Evolutionary conservation across 2,329 filamentous ascomycete species (phyloP), one percentile per base, ranked within the genome.

Genomic region (Ceratocystis cacaofunesta): DNA sequence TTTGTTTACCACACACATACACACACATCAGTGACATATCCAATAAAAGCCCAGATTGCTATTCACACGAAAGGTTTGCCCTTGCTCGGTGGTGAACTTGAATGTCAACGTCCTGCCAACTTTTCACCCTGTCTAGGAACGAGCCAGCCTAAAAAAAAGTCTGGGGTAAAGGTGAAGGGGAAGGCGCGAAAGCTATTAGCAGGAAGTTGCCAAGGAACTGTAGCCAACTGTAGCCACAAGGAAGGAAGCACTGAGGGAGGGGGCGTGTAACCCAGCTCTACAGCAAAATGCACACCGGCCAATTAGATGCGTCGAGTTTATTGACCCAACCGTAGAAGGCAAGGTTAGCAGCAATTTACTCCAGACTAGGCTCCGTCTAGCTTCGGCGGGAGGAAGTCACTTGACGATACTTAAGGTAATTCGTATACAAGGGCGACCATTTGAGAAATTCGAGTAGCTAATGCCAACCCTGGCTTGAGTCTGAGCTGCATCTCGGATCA

Each of bases 231-330:
- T 65, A 41, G 36, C 36, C 36, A 64, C 32, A 58, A 19, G 52
- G 63, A 64, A 68, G 63, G 61, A 41, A 64, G 61, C 57, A 61
- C 1, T 41, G 36, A n/a, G 25, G 28, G 55, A 30, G 50, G 52
- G 52, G 52, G 55, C 55, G 55, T 58, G 55, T 36, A n/a, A 36
- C 25, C 30, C 55, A 17, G 8, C 55, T 4, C 5, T 36, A 25
- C 36, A 41, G 10, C 10, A 52, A 52, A 28, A 15, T 36, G 28
- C 25, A 36, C 48, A 32, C 30, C 28, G 28, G 12, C 55, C 55
- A 58, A 58, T 58, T 8, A 58, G 19, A 28, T 36, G 55, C 25
- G 28, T 25, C 55, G 28, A 7, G n/a, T 36, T 19, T 36, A 58
- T 58, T 30, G 55, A 10, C 55, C 28, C 28, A 36, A 15, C 55